Conservation (phyloP, 2,329 filamentous ascomycete species). For the Clonostachys chloroleuca region DNA sequence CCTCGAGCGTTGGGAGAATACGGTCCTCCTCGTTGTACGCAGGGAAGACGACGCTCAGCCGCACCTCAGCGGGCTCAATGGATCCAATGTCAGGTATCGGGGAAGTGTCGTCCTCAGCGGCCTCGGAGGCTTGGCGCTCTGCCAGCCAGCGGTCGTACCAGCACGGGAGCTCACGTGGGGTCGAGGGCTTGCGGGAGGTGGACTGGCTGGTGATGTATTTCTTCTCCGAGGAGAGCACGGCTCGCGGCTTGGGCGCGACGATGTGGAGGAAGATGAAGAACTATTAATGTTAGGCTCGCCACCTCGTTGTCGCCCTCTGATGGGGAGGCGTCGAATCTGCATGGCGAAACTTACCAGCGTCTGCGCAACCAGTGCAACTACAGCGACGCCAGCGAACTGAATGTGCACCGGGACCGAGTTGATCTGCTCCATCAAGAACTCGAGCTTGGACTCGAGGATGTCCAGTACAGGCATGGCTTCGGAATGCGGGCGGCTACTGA, state of each 20-base stretch:
- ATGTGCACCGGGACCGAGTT: not conserved
- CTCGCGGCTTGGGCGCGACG: slow-evolving; percentile 77
- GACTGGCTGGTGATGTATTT: slow-evolving; percentile 77
- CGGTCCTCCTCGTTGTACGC: slow-evolving; percentile 93
- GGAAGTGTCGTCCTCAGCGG: slow-evolving; percentile 8
- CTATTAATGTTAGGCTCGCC: slow-evolving; percentile 10
- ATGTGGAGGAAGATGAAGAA: slow-evolving; percentile 65
- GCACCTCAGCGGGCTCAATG: slow-evolving; percentile 74
- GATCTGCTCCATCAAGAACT: not conserved
- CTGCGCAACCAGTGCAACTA: slow-evolving; percentile 24
- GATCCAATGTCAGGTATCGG: slow-evolving; percentile 42
- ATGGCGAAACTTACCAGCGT: slow-evolving; percentile 24
- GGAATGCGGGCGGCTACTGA: no score
- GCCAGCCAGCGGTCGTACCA: slow-evolving; percentile 78
- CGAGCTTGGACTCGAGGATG: not conserved
- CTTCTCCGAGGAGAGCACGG: slow-evolving; percentile 74
- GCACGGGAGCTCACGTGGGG: slow-evolving; percentile 61
- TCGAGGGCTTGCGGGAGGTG: slow-evolving; percentile 38
- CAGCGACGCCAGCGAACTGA: slow-evolving; percentile 1
- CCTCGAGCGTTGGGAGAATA: slow-evolving; percentile 78
- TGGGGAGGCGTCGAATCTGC: not conserved
- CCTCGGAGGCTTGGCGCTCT: slow-evolving; percentile 48
- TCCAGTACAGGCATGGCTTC: no score
- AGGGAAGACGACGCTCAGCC: slow-evolving; percentile 87
- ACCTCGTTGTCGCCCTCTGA: no score